These are phyloP conservation scores for Pilasporangium apinafurcum DNA, from an alignment of 352 stramenopile species.

Conservation along the genomic window DNA sequence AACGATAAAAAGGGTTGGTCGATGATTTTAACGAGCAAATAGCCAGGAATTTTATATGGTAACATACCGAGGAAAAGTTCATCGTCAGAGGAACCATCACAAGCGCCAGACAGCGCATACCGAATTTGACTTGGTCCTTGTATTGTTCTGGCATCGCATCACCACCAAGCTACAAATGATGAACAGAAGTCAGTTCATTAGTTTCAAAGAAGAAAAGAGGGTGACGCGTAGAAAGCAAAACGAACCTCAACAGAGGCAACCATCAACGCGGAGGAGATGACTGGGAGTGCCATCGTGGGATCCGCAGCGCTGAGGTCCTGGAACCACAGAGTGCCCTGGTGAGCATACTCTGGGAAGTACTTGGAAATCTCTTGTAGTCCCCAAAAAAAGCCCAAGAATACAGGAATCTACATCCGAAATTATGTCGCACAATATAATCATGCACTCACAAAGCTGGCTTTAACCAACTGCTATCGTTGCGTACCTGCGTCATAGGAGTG, in stretches of 20 bases:
- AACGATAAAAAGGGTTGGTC: not conserved
- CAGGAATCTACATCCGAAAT: slow-evolving; percentile 54
- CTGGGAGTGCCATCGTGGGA: slow-evolving; percentile 63
- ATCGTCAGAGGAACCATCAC: slow-evolving; percentile 73
- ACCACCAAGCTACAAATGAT: slow-evolving; percentile 35
- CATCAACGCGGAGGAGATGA: slow-evolving; percentile 78
- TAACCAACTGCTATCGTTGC: no score
- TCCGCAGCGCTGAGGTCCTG: slow-evolving; percentile 70
- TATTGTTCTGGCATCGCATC: slow-evolving; percentile 57
- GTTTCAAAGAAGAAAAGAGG: not conserved
- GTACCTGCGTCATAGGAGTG: slow-evolving; percentile 52
- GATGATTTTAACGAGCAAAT: not conserved
- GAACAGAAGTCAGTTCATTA: not conserved
- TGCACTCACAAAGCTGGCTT: no score
- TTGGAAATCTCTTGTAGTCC: slow-evolving; percentile 71
- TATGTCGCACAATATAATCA: not conserved
- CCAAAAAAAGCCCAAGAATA: slow-evolving; percentile 86
- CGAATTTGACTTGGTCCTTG: slow-evolving; percentile 70
- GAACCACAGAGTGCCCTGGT: slow-evolving; percentile 80
- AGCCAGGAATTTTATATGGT: not conserved
- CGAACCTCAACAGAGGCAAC: slow-evolving; percentile 57
- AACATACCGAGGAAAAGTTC: slow-evolving; percentile 74
- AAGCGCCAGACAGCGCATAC: slow-evolving; percentile 66
- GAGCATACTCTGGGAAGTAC: slow-evolving; percentile 73
- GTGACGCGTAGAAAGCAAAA: not conserved